Conservation (phyloP, 305 asterid species). For the Plantago lanceolata region DNA sequence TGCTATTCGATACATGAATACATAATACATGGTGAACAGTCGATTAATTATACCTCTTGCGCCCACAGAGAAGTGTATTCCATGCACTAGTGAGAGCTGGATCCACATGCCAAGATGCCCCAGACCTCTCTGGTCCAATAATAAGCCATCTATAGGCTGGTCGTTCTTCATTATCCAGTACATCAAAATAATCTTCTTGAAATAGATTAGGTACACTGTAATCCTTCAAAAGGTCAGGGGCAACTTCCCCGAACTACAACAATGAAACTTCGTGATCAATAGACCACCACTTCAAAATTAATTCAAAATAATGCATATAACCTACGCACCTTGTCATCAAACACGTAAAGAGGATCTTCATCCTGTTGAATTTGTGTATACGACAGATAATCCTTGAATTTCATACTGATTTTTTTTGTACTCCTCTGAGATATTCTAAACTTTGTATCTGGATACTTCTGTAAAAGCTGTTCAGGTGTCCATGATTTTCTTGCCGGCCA, state of each 20-base stretch:
- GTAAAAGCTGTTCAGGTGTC: conserved; percentile 62
- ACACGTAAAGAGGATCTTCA: conserved; percentile 92
- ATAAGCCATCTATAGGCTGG: conserved; percentile 95
- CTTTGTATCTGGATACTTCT: conserved; percentile 58
- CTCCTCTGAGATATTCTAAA: conserved; percentile 85
- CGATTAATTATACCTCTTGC: conserved; percentile 59
- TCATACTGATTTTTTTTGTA: conserved; percentile 64
- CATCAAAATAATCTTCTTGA: conserved; percentile 89
- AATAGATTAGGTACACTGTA: conserved; percentile 76
- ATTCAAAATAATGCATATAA: conserved; percentile 22
- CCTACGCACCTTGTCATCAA: conserved; percentile 70
- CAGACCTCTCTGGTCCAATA: conserved; percentile 96
- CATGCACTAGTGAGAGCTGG: conserved; percentile 99
- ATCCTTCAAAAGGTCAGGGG: conserved; percentile 75
- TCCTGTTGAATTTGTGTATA: conserved; percentile 83
- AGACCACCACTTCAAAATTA: conserved; percentile 21
- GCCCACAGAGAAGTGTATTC: conserved; percentile 94
- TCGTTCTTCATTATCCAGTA: conserved; percentile 65
- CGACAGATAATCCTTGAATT: conserved; percentile 68
- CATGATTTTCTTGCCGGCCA: conserved; percentile 87
- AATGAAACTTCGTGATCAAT: conserved; percentile 23
- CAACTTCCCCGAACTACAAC: conserved; percentile 84
- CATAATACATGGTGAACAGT: conserved; percentile 2
- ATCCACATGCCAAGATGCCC: conserved; percentile 99
- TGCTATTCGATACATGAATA: conserved; percentile 13